These are phyloP conservation scores for Calycina herbarum DNA, from an alignment of 2,329 filamentous ascomycete genomes.

Conservation along the genomic window DNA sequence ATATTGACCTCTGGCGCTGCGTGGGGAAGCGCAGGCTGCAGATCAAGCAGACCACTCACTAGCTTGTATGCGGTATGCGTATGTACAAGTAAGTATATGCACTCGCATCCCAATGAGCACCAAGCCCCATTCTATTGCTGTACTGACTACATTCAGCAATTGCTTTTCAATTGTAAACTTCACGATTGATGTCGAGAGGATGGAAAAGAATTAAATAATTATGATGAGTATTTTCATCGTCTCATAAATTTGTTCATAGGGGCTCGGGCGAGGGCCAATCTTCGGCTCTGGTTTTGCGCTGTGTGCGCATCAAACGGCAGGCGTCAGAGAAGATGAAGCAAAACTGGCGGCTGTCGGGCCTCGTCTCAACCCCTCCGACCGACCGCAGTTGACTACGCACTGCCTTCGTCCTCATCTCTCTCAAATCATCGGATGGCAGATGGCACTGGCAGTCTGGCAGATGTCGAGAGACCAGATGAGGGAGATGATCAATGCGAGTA, in stretches of 20 bases:
- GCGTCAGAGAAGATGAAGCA: background rate
- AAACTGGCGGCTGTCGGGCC: background rate
- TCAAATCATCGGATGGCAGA: background rate
- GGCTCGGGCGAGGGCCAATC: background rate
- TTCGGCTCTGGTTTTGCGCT: background rate
- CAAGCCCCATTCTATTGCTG: too few species aligned
- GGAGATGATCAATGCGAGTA: background rate
- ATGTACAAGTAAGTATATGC: background rate
- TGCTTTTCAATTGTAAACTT: background rate
- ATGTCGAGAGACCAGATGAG: background rate
- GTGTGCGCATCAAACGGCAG: background rate
- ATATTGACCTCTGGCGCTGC: background rate
- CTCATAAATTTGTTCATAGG: background rate
- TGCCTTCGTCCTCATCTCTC: background rate
- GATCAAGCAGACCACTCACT: background rate
- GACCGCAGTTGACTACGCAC: background rate
- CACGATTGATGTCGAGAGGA: background rate
- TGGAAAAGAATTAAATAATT: background rate
- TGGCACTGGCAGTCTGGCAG: background rate
- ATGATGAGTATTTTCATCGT: background rate
- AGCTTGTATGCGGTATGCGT: background rate
- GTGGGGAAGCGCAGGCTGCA: constrained; percentile 2
- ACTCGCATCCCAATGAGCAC: too few species aligned
- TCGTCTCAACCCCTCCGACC: constrained; percentile 1
- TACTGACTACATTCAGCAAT: background rate